Conservation (phyloP, 768 basidiomycete genomes). For the Collybia mongolica region DNA sequence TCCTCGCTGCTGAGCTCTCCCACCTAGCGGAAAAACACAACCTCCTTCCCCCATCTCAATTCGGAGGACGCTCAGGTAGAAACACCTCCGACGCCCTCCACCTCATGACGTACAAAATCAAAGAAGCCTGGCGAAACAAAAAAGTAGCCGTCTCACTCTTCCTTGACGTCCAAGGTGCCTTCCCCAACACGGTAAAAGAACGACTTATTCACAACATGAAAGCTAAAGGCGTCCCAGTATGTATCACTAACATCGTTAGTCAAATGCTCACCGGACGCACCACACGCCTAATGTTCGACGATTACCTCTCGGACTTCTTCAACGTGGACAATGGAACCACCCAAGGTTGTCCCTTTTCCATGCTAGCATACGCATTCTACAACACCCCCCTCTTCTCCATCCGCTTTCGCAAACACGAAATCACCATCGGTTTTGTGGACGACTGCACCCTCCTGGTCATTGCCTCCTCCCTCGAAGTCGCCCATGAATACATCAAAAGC, state of each 20-base stretch:
- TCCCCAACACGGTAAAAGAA: background rate
- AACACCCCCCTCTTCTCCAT: slow-evolving; percentile 14
- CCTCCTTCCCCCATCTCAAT: no score
- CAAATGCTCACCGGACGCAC: background rate
- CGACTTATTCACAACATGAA: background rate
- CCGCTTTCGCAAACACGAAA: slow-evolving; percentile 15
- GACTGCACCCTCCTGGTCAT: slow-evolving; percentile 23
- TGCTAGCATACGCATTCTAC: slow-evolving; percentile 2
- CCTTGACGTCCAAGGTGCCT: background rate
- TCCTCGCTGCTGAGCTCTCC: background rate
- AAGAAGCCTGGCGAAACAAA: no score
- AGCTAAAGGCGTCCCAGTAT: no score
- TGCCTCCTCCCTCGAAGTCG: background rate
- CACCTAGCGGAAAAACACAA: background rate
- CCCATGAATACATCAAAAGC: slow-evolving; percentile 11
- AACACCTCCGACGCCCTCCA: no score
- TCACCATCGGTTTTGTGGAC: slow-evolving; percentile 27
- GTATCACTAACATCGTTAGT: no score
- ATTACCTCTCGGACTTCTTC: slow-evolving; percentile 12
- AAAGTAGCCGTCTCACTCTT: no score
- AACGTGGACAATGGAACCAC: slow-evolving; percentile 20
- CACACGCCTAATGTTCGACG: background rate
- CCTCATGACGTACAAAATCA: no score
- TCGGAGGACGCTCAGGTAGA: background rate
- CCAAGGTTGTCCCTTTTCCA: slow-evolving; percentile 25